A percentile compares a stretch with the other conserved stretches of the same genome.
Evolutionary conservation across 2,329 filamentous ascomycete genomes (phyloP).

Genomic region (Xylaria polymorpha): DNA sequence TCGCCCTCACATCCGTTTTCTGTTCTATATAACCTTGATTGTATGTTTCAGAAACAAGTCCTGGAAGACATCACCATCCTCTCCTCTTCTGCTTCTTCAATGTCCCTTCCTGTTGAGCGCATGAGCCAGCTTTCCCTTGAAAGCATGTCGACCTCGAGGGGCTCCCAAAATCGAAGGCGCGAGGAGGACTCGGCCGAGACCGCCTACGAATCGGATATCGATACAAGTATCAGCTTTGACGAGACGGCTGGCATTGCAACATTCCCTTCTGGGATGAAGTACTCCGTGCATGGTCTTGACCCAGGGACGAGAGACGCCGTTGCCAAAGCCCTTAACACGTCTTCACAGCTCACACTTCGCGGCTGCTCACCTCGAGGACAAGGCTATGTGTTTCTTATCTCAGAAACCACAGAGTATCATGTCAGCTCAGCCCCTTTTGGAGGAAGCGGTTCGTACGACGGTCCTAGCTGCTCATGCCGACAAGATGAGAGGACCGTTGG

Average conservation of each 20-base stretch:
- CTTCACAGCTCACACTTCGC: conserved; percentile 62
- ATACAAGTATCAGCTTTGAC: conserved; percentile 51
- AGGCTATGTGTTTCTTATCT: conserved; percentile 67
- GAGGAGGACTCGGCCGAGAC: conserved; percentile 41
- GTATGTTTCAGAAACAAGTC: conserved; percentile 35
- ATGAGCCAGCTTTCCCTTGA: conserved; percentile 58
- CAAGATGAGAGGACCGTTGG: conserved; percentile 43
- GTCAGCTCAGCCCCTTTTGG: conserved; percentile 59
- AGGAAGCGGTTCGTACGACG: conserved; percentile 53
- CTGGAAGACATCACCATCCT: conserved; percentile 33
- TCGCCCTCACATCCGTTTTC: conserved; percentile 33
- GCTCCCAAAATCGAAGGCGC: conserved; percentile 48
- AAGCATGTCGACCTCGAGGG: conserved; percentile 54
- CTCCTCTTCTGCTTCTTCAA: conserved; percentile 45
- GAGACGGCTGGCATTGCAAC: conserved; percentile 51
- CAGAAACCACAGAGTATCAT: conserved; percentile 64
- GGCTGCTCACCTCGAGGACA: conserved; percentile 60
- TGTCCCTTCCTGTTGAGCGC: conserved; percentile 51
- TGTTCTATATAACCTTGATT: conserved; percentile 44
- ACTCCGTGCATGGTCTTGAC: conserved; percentile 50
- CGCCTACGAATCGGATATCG: conserved; percentile 43
- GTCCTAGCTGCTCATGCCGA: conserved; percentile 61
- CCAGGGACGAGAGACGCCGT: conserved; percentile 54
- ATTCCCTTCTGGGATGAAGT: conserved; percentile 53
- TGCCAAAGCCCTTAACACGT: conserved; percentile 59